Percentiles rank a stretch among this genome's conserved stretches.
Evolutionary conservation across 306 rosid species (phyloP).

Genomic region (Vicia villosa): DNA sequence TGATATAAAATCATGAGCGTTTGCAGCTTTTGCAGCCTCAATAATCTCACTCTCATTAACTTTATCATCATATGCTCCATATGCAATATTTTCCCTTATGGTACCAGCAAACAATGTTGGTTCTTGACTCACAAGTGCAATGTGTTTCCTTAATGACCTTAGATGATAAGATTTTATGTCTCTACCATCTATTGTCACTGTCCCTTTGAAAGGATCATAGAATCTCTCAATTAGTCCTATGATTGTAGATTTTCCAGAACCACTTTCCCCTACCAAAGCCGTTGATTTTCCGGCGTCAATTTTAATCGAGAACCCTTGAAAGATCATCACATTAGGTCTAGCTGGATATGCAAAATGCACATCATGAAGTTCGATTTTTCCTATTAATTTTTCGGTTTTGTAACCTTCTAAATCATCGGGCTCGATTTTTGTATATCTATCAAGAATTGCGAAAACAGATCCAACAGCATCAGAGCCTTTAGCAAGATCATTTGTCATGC

Average conservation of each 20-base stretch:
- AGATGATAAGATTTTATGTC: conserved; percentile 64
- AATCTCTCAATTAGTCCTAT: conserved; percentile 80
- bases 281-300: conserved; percentile 80
- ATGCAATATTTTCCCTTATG: conserved; percentile 68
- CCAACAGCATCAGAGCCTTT: conserved; percentile 72
- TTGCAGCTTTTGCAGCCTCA: conserved; percentile 73
- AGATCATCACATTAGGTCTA: conserved; percentile 69
- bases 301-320: conserved; percentile 68
- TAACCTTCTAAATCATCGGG: conserved; percentile 61
- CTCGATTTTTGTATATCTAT: conserved; percentile 66
- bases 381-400: conserved; percentile 51
- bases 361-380: conserved; percentile 52
- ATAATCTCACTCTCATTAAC: conserved; percentile 60
- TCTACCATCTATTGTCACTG: conserved; percentile 58
- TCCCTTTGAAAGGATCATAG: conserved; percentile 72
- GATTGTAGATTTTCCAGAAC: conserved; percentile 87
- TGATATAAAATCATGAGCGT: conserved; percentile 84
- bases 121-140: conserved; percentile 89
- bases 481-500: conserved; percentile 81
- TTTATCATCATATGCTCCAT: conserved; percentile 49
- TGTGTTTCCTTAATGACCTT: conserved; percentile 60
- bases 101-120: conserved; percentile 77
- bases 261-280: conserved; percentile 84
- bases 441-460: conserved; percentile 73
- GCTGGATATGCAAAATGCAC: conserved; percentile 76